phyloP scores from a whole-genome alignment of 2,329 filamentous ascomycete genomes.

The Clarireedia hainanense region DNA sequence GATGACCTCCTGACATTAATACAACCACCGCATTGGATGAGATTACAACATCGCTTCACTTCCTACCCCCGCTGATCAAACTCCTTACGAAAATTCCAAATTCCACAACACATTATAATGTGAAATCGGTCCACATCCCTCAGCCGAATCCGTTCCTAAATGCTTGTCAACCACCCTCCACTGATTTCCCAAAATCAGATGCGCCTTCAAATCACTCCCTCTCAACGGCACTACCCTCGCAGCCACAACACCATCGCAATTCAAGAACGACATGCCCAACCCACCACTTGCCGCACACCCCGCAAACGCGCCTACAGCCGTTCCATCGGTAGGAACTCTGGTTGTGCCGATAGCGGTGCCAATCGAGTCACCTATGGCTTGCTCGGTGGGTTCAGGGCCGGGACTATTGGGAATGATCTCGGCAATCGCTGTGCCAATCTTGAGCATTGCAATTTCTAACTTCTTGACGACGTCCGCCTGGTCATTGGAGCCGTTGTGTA shows the following conservation, averaged over 20 bases:
- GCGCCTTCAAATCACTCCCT: conserved; percentile 1
- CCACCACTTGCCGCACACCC: conserved; percentile 1
- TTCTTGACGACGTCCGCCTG: not conserved
- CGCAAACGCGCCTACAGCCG: not conserved
- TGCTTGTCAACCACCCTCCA: conserved; percentile 1
- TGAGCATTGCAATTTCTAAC: not conserved
- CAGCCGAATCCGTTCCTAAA: not conserved
- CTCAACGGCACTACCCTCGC: not conserved
- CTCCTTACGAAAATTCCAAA: not conserved
- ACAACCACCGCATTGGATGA: too few species aligned
- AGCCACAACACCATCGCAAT: not conserved
- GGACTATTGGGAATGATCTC: not conserved
- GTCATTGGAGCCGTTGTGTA: not conserved
- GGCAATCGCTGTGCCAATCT: not conserved
- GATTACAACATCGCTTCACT: too few species aligned
- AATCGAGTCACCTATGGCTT: not conserved
- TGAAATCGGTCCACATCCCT: not conserved
- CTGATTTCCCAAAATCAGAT: not conserved
- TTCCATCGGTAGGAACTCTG: not conserved
- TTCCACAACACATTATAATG: not conserved
- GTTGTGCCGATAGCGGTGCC: not conserved
- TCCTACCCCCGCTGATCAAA: too few species aligned
- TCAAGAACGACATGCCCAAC: not conserved
- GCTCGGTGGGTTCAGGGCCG: not conserved
- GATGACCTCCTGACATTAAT: too few species aligned